Evolutionary conservation across 1,284 basidiomycete species (phyloP), one percentile per base, ranked within the genome.

Genomic region (Papiliotrema nemorosa): DNA sequence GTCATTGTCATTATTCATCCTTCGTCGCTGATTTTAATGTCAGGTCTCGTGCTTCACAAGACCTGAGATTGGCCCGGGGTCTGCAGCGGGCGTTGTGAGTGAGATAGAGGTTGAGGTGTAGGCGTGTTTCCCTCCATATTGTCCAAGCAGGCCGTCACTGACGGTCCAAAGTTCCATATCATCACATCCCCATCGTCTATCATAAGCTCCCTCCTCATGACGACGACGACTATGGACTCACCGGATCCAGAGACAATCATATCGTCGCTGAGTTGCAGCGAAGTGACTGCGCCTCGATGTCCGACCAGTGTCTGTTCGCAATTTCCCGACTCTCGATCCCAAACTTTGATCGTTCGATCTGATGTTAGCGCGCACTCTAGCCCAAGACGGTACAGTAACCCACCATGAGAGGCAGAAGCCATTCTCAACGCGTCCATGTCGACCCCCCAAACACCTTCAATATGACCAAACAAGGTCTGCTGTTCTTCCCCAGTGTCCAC

Each of bases 391-490:
- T 54, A 53, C 53, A 21, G 43, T 20, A 41, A 49, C 69, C 76
- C 55, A 59, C 87, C 88, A 71, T 97, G 92, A 61, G 88, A 90
- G 4, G 85, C 92, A 49, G 87, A 91, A 13, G 92, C 92, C 46
- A 99, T 79, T 47, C 96, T 81, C 62, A 97, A 78, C 67, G 90
- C 89, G 74, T 99, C 92, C 56, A 87, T 86, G 44, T 90, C 91
- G 27, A 98, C 85, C 13, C 84, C 84, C 94, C 94, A 99, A 7
- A 99, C 91, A 49, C 96, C 96, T 67, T 96, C 91, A 58, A 92
- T 90, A 70, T 73, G 72, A 13, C 58, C 96, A 70, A 99, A 99
- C 52, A 96, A 80, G 29, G 96, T 97, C 61, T 83, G 80, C 44
- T 83, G 78, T 41, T 86, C 82, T 60, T 86, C 83, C 24, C 87